Percentiles rank a stretch among this genome's conserved stretches.
Evolutionary conservation across 768 basidiomycete genomes (phyloP).

Genomic region (Trametes meyenii): DNA sequence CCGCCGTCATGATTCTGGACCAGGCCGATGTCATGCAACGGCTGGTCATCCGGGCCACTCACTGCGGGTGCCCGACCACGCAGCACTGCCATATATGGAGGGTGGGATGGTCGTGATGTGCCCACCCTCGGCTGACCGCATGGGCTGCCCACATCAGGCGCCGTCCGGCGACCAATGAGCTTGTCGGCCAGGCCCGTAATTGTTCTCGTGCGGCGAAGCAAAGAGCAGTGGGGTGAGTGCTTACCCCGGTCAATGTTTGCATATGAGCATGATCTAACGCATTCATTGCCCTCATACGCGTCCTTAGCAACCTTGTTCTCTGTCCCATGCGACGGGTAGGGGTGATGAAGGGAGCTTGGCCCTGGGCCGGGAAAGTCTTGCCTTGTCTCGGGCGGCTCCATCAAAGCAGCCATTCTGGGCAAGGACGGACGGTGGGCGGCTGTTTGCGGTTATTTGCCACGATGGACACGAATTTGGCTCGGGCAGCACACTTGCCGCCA

Average conservation of each 20-base stretch:
- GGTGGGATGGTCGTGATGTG: too few relatives aligned
- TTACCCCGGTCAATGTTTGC: neutral
- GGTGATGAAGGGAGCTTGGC: slow-evolving; percentile 8
- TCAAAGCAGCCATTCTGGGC: neutral
- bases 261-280: neutral
- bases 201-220: neutral
- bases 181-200: neutral
- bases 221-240: neutral
- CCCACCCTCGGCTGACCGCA: too few relatives aligned
- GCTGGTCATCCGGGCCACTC: too few relatives aligned
- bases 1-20: too few relatives aligned
- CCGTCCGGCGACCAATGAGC: neutral
- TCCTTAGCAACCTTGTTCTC: slow-evolving; percentile 9
- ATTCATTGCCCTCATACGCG: neutral
- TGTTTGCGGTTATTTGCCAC: slow-evolving; percentile 19
- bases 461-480: slow-evolving; percentile 23
- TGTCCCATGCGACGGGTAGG: neutral
- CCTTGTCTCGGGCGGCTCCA: slow-evolving; percentile 10
- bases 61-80: too few relatives aligned
- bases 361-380: slow-evolving; percentile 1
- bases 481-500: slow-evolving; percentile 17
- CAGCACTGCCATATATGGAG: too few relatives aligned
- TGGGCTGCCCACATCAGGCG: neutral
- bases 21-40: too few relatives aligned
- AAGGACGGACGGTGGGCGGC: slow-evolving; percentile 8